These are phyloP conservation scores for Hymenoscyphus infarciens DNA, from an alignment of 2,329 filamentous ascomycete species.

Conservation along the genomic window DNA sequence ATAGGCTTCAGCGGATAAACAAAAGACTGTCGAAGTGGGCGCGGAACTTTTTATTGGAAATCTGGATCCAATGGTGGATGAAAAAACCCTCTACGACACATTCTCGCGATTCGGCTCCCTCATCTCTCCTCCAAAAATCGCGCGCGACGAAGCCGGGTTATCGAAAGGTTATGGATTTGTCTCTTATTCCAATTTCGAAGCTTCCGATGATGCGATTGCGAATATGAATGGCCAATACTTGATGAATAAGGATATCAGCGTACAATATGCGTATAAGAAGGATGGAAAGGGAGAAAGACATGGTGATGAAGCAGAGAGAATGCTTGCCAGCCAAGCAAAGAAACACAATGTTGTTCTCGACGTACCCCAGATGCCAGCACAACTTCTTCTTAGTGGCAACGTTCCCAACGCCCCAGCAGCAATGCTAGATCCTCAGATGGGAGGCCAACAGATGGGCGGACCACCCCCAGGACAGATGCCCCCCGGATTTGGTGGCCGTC, in stretches of 20 bases:
- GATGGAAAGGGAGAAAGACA: slow-evolving; percentile 96
- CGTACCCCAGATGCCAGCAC: slow-evolving; percentile 38
- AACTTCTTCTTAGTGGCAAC: slow-evolving; percentile 41
- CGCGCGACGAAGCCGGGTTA: slow-evolving; percentile 81
- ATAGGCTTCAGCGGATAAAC: slow-evolving; percentile 78
- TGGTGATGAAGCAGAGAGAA: slow-evolving; percentile 88
- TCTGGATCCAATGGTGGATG: slow-evolving; percentile 88
- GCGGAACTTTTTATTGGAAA: slow-evolving; percentile 97
- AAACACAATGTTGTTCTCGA: slow-evolving; percentile 89
- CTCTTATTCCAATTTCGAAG: slow-evolving; percentile 88
- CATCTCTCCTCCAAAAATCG: slow-evolving; percentile 82
- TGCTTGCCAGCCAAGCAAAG: slow-evolving; percentile 86
- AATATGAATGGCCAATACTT: slow-evolving; percentile 97
- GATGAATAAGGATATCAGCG: slow-evolving; percentile 92
- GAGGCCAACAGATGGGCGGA: slow-evolving; percentile 19
- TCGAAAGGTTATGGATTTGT: slow-evolving; percentile 97
- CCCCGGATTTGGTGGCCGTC: slow-evolving; percentile 30
- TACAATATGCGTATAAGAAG: slow-evolving; percentile 99
- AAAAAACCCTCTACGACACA: slow-evolving; percentile 92
- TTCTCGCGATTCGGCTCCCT: slow-evolving; percentile 90
- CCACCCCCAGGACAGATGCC: slow-evolving; percentile 28
- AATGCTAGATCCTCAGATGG: slow-evolving; percentile 35
- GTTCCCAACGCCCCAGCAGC: slow-evolving; percentile 40
- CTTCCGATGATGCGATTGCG: slow-evolving; percentile 83
- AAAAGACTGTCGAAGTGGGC: slow-evolving; percentile 88